Evolutionary conservation across 345 rosid genomes (phyloP).

Genomic region (Atalantia buxifolia): DNA sequence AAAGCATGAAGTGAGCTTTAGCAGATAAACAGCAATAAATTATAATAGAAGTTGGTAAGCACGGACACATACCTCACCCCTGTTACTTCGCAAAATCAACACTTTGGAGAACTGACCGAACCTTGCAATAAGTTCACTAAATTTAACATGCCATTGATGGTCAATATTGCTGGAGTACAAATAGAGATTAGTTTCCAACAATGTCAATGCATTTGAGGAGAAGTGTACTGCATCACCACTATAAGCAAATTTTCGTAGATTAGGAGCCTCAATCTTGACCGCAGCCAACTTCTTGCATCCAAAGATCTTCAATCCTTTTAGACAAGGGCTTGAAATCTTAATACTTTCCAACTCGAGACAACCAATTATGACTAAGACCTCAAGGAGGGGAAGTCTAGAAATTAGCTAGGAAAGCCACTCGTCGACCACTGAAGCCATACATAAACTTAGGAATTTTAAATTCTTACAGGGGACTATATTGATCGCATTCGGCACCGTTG

Average conservation of each 20-base stretch:
- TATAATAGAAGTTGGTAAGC: background rate
- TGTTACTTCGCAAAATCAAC: background rate
- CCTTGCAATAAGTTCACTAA: background rate
- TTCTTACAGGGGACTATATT: background rate
- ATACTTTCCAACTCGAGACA: background rate
- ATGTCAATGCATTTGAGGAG: background rate
- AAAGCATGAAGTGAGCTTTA: background rate
- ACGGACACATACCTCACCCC: background rate
- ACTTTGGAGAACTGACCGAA: background rate
- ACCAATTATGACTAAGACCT: background rate
- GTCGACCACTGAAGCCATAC: background rate
- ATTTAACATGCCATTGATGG: no score
- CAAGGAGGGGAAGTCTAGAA: background rate
- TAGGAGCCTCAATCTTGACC: background rate
- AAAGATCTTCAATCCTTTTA: background rate
- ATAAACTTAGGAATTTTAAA: background rate
- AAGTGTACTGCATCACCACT: background rate
- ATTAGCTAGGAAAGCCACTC: background rate
- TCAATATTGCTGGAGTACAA: background rate
- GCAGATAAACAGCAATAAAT: no score
- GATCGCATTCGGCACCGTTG: background rate
- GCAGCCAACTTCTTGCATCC: background rate
- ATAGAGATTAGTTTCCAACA: background rate
- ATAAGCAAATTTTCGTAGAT: background rate
- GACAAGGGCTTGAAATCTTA: background rate